phyloP scores from a whole-genome alignment of 345 rosid genomes.

The Euphorbia peplus region DNA sequence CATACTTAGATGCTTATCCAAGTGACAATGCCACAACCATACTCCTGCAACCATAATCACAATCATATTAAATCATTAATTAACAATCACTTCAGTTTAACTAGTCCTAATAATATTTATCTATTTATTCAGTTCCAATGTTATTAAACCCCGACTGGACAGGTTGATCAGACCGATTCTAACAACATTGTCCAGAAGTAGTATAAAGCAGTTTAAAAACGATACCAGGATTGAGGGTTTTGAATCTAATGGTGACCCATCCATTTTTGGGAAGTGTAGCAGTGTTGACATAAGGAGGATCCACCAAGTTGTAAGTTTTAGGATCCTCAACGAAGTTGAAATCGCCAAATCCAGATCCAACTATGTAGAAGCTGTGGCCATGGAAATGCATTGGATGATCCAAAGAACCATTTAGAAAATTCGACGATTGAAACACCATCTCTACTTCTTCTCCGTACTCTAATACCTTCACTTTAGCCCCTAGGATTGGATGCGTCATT shows the following conservation, averaged over 20 bases:
- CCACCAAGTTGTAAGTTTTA: no score
- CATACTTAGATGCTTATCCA: conserved; percentile 27
- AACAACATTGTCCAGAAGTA: no score
- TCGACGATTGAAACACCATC: conserved; percentile 39
- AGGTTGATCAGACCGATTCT: no score
- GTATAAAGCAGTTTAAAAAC: no score
- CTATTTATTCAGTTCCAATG: no score
- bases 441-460: conserved; percentile 38
- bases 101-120: no score
- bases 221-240: not conserved
- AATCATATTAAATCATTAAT: no score
- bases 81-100: no score
- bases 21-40: no score
- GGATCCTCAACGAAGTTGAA: conserved; percentile 26
- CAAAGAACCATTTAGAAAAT: conserved; percentile 14
- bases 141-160: no score
- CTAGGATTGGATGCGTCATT: not conserved
- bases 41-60: not conserved
- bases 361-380: conserved; percentile 43
- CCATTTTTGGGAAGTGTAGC: not conserved
- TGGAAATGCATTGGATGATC: conserved; percentile 50
- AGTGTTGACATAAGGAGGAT: no score
- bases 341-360: conserved; percentile 36
- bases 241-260: not conserved
- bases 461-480: conserved; percentile 1